Evolutionary conservation across 805 yeast genomes (phyloP).

Genomic region (Kurtzmaniella fragi): DNA sequence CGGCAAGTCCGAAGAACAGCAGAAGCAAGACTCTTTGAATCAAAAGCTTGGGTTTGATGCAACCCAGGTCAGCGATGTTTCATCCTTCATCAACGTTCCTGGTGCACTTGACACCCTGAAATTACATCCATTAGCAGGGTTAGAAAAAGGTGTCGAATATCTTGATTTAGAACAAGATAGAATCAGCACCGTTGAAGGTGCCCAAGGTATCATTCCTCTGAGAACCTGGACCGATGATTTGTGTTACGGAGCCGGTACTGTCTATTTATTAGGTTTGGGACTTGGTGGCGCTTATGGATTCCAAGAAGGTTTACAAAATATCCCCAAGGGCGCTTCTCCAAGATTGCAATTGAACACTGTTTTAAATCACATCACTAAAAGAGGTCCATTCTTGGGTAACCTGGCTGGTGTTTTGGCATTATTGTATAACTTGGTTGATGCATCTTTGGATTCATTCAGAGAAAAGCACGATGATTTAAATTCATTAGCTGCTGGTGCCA

Average conservation of each 20-base stretch:
- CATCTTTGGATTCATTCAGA: conserved; percentile 71
- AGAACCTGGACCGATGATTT: conserved; percentile 97
- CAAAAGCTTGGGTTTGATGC: conserved; percentile 60
- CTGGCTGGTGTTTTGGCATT: conserved; percentile 92
- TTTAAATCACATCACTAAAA: conserved; percentile 84
- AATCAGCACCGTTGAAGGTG: conserved; percentile 72
- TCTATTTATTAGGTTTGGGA: conserved; percentile 81
- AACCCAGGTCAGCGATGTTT: conserved; percentile 55
- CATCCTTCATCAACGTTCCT: conserved; percentile 55
- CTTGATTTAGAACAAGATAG: conserved; percentile 82
- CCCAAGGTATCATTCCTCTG: conserved; percentile 89
- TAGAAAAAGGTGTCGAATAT: conserved; percentile 85
- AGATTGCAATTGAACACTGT: conserved; percentile 84
- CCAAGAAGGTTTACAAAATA: conserved; percentile 74
- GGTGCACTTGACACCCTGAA: conserved; percentile 62
- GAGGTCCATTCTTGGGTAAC: conserved; percentile 96
- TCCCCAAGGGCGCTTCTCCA: conserved; percentile 72
- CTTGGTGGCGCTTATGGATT: conserved; percentile 87
- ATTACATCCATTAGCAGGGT: conserved; percentile 89
- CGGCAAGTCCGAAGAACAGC: conserved; percentile 26
- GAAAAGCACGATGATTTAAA: conserved; percentile 86
- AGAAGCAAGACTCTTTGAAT: conserved; percentile 17
- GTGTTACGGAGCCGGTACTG: conserved; percentile 96
- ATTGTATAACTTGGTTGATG: conserved; percentile 79
- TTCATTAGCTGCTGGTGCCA: conserved; percentile 82